These are phyloP conservation scores for Wickerhamiella siamensis DNA, from an alignment of 805 yeast genomes.

Conservation along the genomic window DNA sequence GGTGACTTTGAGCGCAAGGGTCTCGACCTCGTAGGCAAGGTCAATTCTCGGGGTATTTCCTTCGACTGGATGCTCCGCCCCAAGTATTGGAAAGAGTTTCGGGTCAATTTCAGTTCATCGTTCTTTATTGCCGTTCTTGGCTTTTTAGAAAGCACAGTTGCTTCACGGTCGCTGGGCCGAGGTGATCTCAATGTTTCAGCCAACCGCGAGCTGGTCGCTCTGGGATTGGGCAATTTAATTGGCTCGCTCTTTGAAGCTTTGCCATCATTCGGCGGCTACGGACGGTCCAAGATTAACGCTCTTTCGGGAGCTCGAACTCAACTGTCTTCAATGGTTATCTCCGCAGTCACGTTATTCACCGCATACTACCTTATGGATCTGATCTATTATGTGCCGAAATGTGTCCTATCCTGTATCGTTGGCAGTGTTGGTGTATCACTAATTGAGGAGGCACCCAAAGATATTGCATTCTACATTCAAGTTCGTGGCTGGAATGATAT, in stretches of 20 bases:
- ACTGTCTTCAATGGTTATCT: conserved; percentile 70
- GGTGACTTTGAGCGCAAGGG: conserved; percentile 29
- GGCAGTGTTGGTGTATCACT: conserved; percentile 63
- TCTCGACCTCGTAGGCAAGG: conserved; percentile 55
- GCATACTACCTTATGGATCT: conserved; percentile 44
- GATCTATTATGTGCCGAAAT: conserved; percentile 61
- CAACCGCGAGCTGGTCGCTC: conserved; percentile 80
- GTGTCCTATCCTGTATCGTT: conserved; percentile 68
- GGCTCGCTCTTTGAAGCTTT: conserved; percentile 46
- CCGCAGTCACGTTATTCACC: conserved; percentile 54
- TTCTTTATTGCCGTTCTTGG: conserved; percentile 75
- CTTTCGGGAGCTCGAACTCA: conserved; percentile 80
- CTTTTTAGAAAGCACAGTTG: conserved; percentile 85
- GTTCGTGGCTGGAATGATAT: conserved; percentile 70
- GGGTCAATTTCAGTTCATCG: conserved; percentile 48
- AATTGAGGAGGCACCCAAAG: conserved; percentile 74
- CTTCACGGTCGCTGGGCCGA: conserved; percentile 73
- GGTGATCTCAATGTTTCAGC: conserved; percentile 52
- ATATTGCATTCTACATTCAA: conserved; percentile 54
- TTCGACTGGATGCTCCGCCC: conserved; percentile 42
- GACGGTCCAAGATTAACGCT: conserved; percentile 79
- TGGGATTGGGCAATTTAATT: conserved; percentile 60
- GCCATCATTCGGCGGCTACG: conserved; percentile 94
- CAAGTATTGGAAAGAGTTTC: conserved; percentile 33
- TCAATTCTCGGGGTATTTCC: conserved; percentile 37